Evolutionary conservation across 495 filamentous ascomycete species (phyloP).

Genomic region (Penicillium salamii): DNA sequence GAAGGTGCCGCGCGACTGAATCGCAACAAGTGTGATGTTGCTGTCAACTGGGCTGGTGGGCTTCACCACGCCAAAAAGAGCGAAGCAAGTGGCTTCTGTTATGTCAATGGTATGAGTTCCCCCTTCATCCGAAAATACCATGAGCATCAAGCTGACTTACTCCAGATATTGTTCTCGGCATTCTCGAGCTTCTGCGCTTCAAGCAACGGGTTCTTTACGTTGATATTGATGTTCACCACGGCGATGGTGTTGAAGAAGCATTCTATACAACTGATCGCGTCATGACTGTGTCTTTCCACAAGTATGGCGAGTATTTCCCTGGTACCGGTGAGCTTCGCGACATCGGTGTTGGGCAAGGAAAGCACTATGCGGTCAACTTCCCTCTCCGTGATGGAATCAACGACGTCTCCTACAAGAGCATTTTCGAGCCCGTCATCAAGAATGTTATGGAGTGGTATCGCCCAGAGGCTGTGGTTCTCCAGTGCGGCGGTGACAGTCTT

Average conservation of each 20-base stretch:
- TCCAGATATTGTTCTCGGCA: conserved; percentile 91
- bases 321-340: conserved; percentile 95
- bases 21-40: conserved; percentile 92
- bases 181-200: conserved; percentile 91
- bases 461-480: conserved; percentile 91
- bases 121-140: too few species aligned
- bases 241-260: conserved; percentile 95
- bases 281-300: conserved; percentile 98
- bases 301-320: conserved; percentile 98
- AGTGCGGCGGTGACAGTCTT: conserved; percentile 94
- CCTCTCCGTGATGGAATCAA: conserved; percentile 95
- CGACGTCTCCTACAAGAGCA: conserved; percentile 84
- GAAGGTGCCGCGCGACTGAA: conserved; percentile 93
- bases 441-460: conserved; percentile 95
- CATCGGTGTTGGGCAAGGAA: conserved; percentile 88
- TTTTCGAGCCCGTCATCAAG: conserved; percentile 92
- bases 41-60: conserved; percentile 96
- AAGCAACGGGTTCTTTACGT: conserved; percentile 94
- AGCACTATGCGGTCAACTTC: conserved; percentile 95
- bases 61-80: conserved; percentile 97
- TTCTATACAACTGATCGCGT: conserved; percentile 98
- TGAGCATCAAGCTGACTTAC: conserved; percentile 2
- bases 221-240: conserved; percentile 98
- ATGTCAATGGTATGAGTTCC: conserved; percentile 79
- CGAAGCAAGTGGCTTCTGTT: conserved; percentile 96